Conservation (phyloP, 139 green algal species). For the Chlamydomonas sp. region DNA sequence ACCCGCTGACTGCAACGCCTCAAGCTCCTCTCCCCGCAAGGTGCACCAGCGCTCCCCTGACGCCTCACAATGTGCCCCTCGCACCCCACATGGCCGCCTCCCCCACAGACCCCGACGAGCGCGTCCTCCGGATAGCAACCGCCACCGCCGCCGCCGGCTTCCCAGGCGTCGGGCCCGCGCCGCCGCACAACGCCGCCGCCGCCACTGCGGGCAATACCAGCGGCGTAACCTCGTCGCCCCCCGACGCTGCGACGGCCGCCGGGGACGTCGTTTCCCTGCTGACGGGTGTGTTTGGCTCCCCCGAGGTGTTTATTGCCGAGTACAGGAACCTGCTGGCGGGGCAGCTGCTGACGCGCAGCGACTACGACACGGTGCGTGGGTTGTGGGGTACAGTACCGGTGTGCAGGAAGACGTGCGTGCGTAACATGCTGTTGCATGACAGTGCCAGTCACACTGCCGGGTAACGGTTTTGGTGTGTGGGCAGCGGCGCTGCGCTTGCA, state of each 20-base stretch:
- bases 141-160: slow-evolving; percentile 21
- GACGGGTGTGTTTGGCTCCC: slow-evolving; percentile 86
- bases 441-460: no score
- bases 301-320: slow-evolving; percentile 92
- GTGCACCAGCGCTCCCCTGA: neutral
- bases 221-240: neutral
- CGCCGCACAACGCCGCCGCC: neutral
- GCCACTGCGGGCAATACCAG: neutral
- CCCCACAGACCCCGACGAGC: slow-evolving; percentile 44
- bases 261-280: slow-evolving; percentile 85
- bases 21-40: no score
- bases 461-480: no score
- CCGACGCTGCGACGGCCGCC: neutral
- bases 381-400: neutral
- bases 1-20: no score
- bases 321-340: slow-evolving; percentile 90
- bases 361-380: slow-evolving; percentile 28
- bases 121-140: slow-evolving; percentile 37
- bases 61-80: neutral
- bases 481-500: no score
- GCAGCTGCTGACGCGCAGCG: slow-evolving; percentile 69
- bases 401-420: no score
- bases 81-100: no score
- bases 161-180: neutral
- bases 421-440: no score